Conservation (phyloP, 164 flowering plant genomes). For the Piper longum region DNA sequence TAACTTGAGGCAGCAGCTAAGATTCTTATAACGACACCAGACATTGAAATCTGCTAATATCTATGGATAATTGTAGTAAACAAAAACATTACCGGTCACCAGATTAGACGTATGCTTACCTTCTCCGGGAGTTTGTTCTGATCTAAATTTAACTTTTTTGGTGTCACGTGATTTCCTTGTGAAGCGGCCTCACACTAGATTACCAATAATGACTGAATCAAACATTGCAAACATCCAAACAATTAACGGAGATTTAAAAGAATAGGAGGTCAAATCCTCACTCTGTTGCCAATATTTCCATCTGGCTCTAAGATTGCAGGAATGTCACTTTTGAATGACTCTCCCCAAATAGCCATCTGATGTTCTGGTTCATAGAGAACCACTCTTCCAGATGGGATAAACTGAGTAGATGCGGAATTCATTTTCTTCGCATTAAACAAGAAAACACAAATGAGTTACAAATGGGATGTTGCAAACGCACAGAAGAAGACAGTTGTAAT, state of each 20-base stretch:
- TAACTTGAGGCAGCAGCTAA: too few species aligned
- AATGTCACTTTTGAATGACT: slow-evolving; percentile 32
- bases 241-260: slow-evolving; percentile 1
- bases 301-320: slow-evolving; percentile 34
- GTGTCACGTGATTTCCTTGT: slow-evolving; percentile 35
- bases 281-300: slow-evolving; percentile 50
- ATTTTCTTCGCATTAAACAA: slow-evolving; percentile 23
- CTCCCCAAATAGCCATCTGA: slow-evolving; percentile 69
- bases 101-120: slow-evolving; percentile 18
- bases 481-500: not conserved
- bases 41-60: too few species aligned
- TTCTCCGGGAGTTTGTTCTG: slow-evolving; percentile 49
- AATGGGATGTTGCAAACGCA: not conserved
- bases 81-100: too few species aligned
- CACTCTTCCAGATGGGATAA: slow-evolving; percentile 55
- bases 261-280: slow-evolving; percentile 6
- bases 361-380: slow-evolving; percentile 56
- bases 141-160: slow-evolving; percentile 56
- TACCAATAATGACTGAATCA: slow-evolving; percentile 4
- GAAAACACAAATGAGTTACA: not conserved
- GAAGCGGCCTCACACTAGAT: slow-evolving; percentile 71
- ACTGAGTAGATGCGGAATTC: slow-evolving; percentile 65
- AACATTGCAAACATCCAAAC: not conserved
- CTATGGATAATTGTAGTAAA: too few species aligned
- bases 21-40: too few species aligned